These are phyloP conservation scores for Wickerhamomyces sydowiorum DNA, from an alignment of 805 yeast species.

Conservation along the genomic window DNA sequence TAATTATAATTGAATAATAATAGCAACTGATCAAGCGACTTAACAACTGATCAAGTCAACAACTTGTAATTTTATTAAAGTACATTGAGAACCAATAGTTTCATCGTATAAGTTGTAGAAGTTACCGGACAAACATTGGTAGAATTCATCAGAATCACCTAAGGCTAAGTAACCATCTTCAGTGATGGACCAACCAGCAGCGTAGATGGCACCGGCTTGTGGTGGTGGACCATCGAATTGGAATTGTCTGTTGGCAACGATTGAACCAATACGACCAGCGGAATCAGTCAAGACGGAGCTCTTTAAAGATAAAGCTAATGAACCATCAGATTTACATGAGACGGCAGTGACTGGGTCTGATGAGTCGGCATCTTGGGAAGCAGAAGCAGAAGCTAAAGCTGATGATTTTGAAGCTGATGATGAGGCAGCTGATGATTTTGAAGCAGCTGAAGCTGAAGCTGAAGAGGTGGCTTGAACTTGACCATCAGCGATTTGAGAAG, in stretches of 20 bases:
- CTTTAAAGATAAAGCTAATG: slow-evolving; percentile 48
- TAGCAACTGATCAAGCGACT: not conserved
- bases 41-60: slow-evolving; percentile 49
- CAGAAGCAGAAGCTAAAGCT: slow-evolving; percentile 14
- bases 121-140: slow-evolving; percentile 62
- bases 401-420: slow-evolving; percentile 18
- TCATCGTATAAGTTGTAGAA: slow-evolving; percentile 69
- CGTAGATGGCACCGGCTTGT: slow-evolving; percentile 62
- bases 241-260: slow-evolving; percentile 72
- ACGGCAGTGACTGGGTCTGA: slow-evolving; percentile 18
- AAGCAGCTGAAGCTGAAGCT: slow-evolving; percentile 17
- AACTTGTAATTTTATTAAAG: slow-evolving; percentile 47
- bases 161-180: slow-evolving; percentile 52
- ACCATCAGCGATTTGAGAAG: slow-evolving; percentile 31
- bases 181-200: slow-evolving; percentile 50
- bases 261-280: slow-evolving; percentile 59
- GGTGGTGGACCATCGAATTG: slow-evolving; percentile 79
- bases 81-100: slow-evolving; percentile 51
- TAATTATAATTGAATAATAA: not conserved
- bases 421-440: slow-evolving; percentile 24
- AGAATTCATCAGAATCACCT: slow-evolving; percentile 51
- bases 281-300: slow-evolving; percentile 44
- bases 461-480: slow-evolving; percentile 37
- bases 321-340: slow-evolving; percentile 37
- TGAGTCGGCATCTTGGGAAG: slow-evolving; percentile 22